Conservation (phyloP, 805 yeast genomes). For the Spencermartinsiella europaea region DNA sequence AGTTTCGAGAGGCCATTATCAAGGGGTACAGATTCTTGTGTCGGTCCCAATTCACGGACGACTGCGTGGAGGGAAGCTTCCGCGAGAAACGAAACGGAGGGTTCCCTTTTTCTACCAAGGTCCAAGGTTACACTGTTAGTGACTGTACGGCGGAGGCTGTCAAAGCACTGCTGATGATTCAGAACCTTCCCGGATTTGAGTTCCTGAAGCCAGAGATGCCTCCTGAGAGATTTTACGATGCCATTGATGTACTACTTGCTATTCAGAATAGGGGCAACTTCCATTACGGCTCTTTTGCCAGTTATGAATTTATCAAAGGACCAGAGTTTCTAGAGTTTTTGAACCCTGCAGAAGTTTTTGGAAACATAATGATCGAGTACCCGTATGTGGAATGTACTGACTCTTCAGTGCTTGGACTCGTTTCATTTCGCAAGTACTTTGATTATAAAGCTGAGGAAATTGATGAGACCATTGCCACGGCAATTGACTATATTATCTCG, state of each 20-base stretch:
- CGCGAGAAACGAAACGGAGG: slow-evolving; percentile 84
- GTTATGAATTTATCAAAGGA: slow-evolving; percentile 84
- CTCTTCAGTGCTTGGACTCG: slow-evolving; percentile 83
- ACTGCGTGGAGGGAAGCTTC: slow-evolving; percentile 70
- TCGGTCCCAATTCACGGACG: slow-evolving; percentile 78
- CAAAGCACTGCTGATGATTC: slow-evolving; percentile 90
- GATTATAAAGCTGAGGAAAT: slow-evolving; percentile 65
- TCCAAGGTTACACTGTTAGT: slow-evolving; percentile 93
- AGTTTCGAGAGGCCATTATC: slow-evolving; percentile 59
- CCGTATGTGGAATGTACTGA: slow-evolving; percentile 99
- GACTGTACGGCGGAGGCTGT: slow-evolving; percentile 97
- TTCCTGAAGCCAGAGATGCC: slow-evolving; percentile 49
- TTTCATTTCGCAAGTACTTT: slow-evolving; percentile 64
- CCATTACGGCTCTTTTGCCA: slow-evolving; percentile 87
- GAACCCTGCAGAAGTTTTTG: slow-evolving; percentile 97
- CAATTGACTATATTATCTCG: slow-evolving; percentile 62
- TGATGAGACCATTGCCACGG: slow-evolving; percentile 61
- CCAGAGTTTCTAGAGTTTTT: slow-evolving; percentile 68
- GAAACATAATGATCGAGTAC: slow-evolving; percentile 96
- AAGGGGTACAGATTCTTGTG: slow-evolving; percentile 66
- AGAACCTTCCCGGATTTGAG: slow-evolving; percentile 51
- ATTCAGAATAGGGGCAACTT: slow-evolving; percentile 75
- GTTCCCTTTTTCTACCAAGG: slow-evolving; percentile 94
- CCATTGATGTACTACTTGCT: slow-evolving; percentile 68
- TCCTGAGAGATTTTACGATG: slow-evolving; percentile 51